Evolutionary conservation across 371 early-diverging fungal genomes (phyloP), one percentile per base, ranked within the genome.

Genomic region (Mycotypha africana): DNA sequence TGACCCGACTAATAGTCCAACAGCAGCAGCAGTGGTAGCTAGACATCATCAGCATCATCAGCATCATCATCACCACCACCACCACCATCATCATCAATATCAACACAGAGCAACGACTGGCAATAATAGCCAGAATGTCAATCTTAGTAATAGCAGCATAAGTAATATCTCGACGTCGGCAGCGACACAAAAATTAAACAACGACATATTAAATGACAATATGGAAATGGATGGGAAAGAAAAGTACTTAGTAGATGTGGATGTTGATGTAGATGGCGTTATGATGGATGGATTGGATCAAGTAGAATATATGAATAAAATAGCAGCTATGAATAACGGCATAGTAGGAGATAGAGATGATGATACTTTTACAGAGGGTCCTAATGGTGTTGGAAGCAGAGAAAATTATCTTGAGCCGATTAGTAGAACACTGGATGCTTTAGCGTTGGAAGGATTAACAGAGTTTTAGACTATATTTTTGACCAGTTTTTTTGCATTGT

Each of bases 271-370:
- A 11, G 74, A 73, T 33, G 69, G 67, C 6, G 69, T 73, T 9
- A 73, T 73, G 74, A 73, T 73, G 62, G 74, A 69, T 36, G 74
- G 67, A 0, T 32, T 72, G 5, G 69, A 68, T 41, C 66, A 68
- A 44, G 65, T 73, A 2, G 62, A 67, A 37, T 70, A 63, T 28
- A 53, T 63, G 32, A 66, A 63, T 19, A 47, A 28, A 5, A n/a
- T n/a, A n/a, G n/a, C n/a, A n/a, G n/a, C n/a, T n/a, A 28, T 28
- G 30, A 28, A 28, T 12, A 6, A 12, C 30, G 30, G 61, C n/a
- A 39, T 42, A 9, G 41, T 40, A 8, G 50, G 53, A 11, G 43
- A 52, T 24, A 50, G 56, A 1, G 53, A 55, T 24, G 57, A 57
- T 12, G 53, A 54, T 28, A 46, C 30, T 2, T 17, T 53, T 14